Percentiles rank a stretch among this genome's conserved stretches.
These are phyloP conservation scores for Nannochloropsis gaditana DNA, from an alignment of 108 stramenopile species.

Conservation along the genomic window DNA sequence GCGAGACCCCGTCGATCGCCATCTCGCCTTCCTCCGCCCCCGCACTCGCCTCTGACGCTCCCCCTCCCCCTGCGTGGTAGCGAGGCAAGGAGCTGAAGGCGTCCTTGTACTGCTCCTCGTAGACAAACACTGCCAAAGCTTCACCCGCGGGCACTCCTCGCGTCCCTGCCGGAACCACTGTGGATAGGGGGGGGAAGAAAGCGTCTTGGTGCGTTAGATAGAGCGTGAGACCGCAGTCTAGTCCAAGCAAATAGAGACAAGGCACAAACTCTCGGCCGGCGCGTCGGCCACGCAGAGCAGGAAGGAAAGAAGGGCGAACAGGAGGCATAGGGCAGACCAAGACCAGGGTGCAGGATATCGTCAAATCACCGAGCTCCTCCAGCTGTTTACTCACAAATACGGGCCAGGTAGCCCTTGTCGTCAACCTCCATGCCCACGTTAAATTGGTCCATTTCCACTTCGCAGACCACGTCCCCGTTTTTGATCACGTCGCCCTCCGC, in stretches of 20 bases:
- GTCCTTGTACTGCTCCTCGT: background rate
- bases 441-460: conserved; percentile 20
- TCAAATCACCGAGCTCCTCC: background rate
- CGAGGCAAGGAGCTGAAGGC: background rate
- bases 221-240: no score
- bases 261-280: no score
- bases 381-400: background rate
- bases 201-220: background rate
- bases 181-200: background rate
- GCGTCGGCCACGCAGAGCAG: no score
- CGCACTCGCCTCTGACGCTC: background rate
- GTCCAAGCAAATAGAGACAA: no score
- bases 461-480: conserved; percentile 4
- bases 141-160: background rate
- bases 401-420: background rate
- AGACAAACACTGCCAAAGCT: background rate
- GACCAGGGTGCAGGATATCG: background rate
- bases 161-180: conserved; percentile 6
- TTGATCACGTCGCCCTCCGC: conserved; percentile 3
- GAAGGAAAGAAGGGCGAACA: background rate
- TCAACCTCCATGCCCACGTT: conserved; percentile 15
- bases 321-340: background rate
- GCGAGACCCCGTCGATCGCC: background rate
- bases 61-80: background rate
- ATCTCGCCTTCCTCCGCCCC: background rate